Percentiles rank a stretch among this genome's conserved stretches.
phyloP scores from a whole-genome alignment of 805 yeast species.

The Candida anglica region DNA sequence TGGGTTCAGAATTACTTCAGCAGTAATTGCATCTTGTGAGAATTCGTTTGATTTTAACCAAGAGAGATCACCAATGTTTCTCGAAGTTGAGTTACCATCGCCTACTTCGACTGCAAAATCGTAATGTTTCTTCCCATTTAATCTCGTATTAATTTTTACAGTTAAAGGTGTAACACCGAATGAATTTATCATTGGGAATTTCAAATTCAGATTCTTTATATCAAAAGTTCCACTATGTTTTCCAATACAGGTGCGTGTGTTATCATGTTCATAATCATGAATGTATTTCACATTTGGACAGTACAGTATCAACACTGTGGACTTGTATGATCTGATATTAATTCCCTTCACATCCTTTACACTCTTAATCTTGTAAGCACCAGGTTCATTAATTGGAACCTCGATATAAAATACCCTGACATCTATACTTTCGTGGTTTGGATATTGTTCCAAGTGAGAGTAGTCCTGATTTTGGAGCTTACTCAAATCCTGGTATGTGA shows the following conservation, averaged over 20 bases:
- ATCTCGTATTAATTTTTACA: slow-evolving; percentile 19
- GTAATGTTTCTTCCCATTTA: slow-evolving; percentile 20
- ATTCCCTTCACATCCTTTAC: slow-evolving; percentile 65
- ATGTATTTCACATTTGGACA: slow-evolving; percentile 73
- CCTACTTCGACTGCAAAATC: slow-evolving; percentile 20
- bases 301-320: slow-evolving; percentile 61
- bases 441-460: slow-evolving; percentile 18
- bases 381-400: slow-evolving; percentile 65
- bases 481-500: slow-evolving; percentile 53
- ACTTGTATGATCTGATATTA: slow-evolving; percentile 54
- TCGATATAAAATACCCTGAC: slow-evolving; percentile 53
- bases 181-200: slow-evolving; percentile 47
- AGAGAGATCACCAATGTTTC: slow-evolving; percentile 31
- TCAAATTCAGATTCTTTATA: slow-evolving; percentile 36
- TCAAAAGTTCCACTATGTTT: slow-evolving; percentile 34
- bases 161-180: slow-evolving; percentile 72
- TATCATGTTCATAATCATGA: slow-evolving; percentile 15
- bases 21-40: slow-evolving; percentile 32
- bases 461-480: slow-evolving; percentile 28
- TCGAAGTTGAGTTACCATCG: slow-evolving; percentile 5
- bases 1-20: slow-evolving; percentile 27
- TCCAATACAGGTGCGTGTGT: slow-evolving; percentile 53
- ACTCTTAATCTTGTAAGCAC: slow-evolving; percentile 66
- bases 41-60: slow-evolving; percentile 18
- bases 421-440: slow-evolving; percentile 23